phyloP scores from a whole-genome alignment of 805 yeast species.

The Saturnispora ahearnii region DNA sequence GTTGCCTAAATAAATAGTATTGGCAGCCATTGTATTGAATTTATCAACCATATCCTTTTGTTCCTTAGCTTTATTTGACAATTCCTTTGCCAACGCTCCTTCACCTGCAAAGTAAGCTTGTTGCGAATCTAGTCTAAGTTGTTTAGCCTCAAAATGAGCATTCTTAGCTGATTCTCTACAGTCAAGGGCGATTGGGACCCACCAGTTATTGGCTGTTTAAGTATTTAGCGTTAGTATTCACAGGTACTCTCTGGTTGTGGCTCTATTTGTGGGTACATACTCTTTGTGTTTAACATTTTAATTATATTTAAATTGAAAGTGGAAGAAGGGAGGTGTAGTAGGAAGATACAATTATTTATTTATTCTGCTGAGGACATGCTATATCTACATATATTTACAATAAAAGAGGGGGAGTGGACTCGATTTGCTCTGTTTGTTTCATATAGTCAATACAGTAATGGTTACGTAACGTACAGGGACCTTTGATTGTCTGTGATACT shows the following conservation, averaged over 20 bases:
- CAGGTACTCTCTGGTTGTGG: background rate
- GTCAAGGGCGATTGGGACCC: constrained; percentile 6
- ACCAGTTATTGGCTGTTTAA: background rate
- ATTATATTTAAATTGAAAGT: background rate
- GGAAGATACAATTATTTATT: background rate
- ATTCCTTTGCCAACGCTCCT: constrained; percentile 58
- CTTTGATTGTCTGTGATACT: too few relatives aligned
- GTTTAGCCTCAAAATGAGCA: constrained; percentile 8
- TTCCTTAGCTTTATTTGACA: constrained; percentile 60
- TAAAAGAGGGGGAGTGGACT: too few relatives aligned
- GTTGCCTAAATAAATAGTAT: constrained; percentile 77
- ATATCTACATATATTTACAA: too few relatives aligned
- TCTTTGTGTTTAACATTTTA: background rate
- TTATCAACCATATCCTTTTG: constrained; percentile 53
- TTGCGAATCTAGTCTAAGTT: constrained; percentile 45
- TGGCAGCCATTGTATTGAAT: constrained; percentile 76
- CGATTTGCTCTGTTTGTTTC: too few relatives aligned
- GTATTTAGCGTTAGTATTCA: background rate
- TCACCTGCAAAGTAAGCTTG: constrained; percentile 70
- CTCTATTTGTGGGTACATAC: background rate
- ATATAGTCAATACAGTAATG: too few relatives aligned
- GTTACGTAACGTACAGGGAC: too few relatives aligned
- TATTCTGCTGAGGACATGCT: too few relatives aligned
- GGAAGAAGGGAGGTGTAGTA: background rate
- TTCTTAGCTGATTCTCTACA: constrained; percentile 7